Base-by-base conservation (phyloP, 768 basidiomycete genomes). In the Paxillus ammoniavirescens region DNA sequence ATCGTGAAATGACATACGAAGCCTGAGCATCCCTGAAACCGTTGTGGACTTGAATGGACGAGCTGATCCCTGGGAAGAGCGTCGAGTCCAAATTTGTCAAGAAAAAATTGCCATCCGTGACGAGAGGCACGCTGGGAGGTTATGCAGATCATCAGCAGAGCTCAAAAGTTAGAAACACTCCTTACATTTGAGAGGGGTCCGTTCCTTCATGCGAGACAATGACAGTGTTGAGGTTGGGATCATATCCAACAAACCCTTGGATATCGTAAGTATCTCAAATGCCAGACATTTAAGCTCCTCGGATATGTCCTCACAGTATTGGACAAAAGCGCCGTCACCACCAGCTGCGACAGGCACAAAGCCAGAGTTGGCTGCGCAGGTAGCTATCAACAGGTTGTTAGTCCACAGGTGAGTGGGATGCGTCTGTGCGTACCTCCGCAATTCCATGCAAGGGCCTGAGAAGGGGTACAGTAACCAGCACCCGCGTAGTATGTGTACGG, bases 241-340 rank as follows among this genome's bases (percentile, higher is more conserved):
- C 77, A 55, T 71, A 82, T n/a, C 81, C 81, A 28, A 82, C 81
- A 49, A 69, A 81, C 80, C 80, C 81, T 81, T 18, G 30, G 7
- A 26, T 23, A 51, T 36, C 41, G 10, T 18, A 42, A 23, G 38
- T 7, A 42, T 42, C n/a, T 38, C 18, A 43, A 31, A 31, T 8
- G 5, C 41, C 6, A 53, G 44, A 38, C 31, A 10, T 12, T 21
- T 1, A 30, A 17, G 3, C 7, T 28, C 21, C 15, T 26, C 8
- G 3, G n/a, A 5, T 41, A 8, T 17, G 8, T 7, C 42, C 68
- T 62, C 17, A 76, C 76, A 81, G 55, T 68, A 77, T 52, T 78
- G 80, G 1, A 66, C 60, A 0, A 6, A 15, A 18, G 46, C 37
- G 1, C 78, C 78, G 50, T 80, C 72, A 2, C 80, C 80, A 12